Percentiles rank a stretch among this genome's conserved stretches.
phyloP scores from a whole-genome alignment of 306 rosid species.

The Albizia julibrissin region DNA sequence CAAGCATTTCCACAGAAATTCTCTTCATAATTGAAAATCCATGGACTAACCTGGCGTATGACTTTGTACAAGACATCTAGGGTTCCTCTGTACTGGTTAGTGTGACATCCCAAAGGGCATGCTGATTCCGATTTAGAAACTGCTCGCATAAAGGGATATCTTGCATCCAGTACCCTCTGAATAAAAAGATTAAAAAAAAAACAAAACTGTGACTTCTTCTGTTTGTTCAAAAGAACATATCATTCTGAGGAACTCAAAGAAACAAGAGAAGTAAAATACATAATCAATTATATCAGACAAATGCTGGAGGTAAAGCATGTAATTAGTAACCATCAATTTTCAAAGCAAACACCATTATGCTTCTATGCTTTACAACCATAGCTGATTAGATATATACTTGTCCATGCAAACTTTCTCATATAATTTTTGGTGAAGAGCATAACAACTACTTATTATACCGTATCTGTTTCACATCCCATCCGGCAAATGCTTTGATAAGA shows the following conservation, averaged over 20 bases:
- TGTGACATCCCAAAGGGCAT: conserved; percentile 48
- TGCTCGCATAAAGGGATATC: conserved; percentile 39
- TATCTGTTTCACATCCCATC: conserved; percentile 51
- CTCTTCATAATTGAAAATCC: neutral
- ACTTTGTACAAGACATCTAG: conserved; percentile 78
- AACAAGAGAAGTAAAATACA: neutral
- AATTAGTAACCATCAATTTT: neutral
- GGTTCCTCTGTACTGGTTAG: conserved; percentile 67
- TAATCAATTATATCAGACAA: neutral
- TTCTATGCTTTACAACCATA: neutral
- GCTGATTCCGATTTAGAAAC: conserved; percentile 44
- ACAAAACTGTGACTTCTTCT: neutral
- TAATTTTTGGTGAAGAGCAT: neutral
- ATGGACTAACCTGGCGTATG: conserved; percentile 71
- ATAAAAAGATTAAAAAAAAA: neutral
- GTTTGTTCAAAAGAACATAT: neutral
- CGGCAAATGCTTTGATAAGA: conserved; percentile 59
- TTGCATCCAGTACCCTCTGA: conserved; percentile 53
- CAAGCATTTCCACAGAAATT: neutral
- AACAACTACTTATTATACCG: conserved; percentile 36
- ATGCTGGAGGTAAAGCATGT: neutral
- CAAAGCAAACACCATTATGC: neutral
- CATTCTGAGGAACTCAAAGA: neutral
- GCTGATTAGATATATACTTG: neutral
- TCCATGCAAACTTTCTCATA: neutral